These are phyloP conservation scores for Rhizomucor pusillus DNA, from an alignment of 371 early-diverging fungal genomes.

Conservation along the genomic window DNA sequence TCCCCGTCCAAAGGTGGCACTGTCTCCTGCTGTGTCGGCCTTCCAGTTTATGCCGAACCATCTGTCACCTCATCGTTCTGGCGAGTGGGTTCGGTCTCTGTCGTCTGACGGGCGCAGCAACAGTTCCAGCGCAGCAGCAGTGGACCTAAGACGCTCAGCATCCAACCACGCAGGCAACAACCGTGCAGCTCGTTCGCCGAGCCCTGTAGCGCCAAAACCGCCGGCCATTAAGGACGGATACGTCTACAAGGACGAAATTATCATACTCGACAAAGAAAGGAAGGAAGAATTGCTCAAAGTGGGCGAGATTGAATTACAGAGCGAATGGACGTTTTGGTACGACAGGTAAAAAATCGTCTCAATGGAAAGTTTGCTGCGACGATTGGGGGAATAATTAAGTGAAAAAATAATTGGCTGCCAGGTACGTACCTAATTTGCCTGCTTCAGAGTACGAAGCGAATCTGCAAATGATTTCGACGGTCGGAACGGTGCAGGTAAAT, in stretches of 20 bases:
- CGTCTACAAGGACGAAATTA: constrained; percentile 27
- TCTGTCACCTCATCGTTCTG: constrained; percentile 4
- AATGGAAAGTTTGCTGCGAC: too few species aligned
- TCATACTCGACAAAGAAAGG: constrained; percentile 25
- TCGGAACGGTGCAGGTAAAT: constrained; percentile 60
- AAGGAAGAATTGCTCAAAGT: constrained; percentile 27
- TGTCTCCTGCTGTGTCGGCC: constrained; percentile 37
- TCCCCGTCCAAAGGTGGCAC: too few species aligned
- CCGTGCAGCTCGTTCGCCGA: not conserved
- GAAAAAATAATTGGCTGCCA: constrained; percentile 10
- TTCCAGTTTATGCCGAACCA: constrained; percentile 29
- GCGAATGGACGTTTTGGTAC: constrained; percentile 67
- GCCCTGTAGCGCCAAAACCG: constrained; percentile 7
- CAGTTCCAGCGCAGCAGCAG: constrained; percentile 1
- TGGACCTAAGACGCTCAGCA: constrained; percentile 10
- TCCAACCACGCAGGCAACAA: constrained; percentile 2
- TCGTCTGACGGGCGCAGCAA: constrained; percentile 10
- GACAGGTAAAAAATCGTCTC: constrained; percentile 50
- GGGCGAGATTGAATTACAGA: constrained; percentile 42
- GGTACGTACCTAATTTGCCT: constrained; percentile 52
- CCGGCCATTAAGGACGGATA: constrained; percentile 22
- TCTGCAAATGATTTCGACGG: constrained; percentile 54
- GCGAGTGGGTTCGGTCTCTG: not conserved
- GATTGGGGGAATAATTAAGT: too few species aligned
- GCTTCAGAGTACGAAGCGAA: constrained; percentile 60